Conservation (phyloP, 164 flowering plant species). For the Liquidambar formosana region DNA sequence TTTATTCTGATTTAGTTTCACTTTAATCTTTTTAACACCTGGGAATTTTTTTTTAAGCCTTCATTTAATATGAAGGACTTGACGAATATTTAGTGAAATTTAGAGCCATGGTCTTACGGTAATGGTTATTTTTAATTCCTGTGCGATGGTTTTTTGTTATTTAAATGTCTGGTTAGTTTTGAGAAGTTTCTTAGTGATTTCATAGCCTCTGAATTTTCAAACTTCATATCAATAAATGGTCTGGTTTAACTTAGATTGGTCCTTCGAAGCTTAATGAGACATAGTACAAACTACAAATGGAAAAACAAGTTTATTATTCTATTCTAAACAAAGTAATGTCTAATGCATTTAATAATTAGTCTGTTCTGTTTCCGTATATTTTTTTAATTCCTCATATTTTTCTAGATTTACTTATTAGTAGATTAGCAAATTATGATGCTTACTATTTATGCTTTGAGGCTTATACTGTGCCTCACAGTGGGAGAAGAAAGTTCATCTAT, state of each 20-base stretch:
- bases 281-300: neutral
- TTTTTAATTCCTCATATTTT: too few species aligned
- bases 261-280: neutral
- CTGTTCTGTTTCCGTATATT: too few species aligned
- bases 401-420: too few species aligned
- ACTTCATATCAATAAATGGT: neutral
- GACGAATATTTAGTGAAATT: too few species aligned
- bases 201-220: neutral
- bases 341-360: too few species aligned
- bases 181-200: too few species aligned
- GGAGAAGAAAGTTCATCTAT: neutral
- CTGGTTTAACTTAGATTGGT: neutral
- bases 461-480: neutral
- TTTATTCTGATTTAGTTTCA: neutral
- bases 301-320: neutral
- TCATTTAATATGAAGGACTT: neutral
- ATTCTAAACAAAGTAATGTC: too few species aligned
- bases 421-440: too few species aligned
- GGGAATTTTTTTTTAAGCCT: neutral
- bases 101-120: neutral
- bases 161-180: too few species aligned
- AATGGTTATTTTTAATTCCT: neutral
- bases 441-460: neutral
- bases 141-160: too few species aligned
- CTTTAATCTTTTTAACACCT: neutral